A percentile compares a stretch with the other conserved stretches of the same genome.
These are phyloP conservation scores for Penicillium dipodomyicola DNA, from an alignment of 495 filamentous ascomycete genomes.

Conservation along the genomic window DNA sequence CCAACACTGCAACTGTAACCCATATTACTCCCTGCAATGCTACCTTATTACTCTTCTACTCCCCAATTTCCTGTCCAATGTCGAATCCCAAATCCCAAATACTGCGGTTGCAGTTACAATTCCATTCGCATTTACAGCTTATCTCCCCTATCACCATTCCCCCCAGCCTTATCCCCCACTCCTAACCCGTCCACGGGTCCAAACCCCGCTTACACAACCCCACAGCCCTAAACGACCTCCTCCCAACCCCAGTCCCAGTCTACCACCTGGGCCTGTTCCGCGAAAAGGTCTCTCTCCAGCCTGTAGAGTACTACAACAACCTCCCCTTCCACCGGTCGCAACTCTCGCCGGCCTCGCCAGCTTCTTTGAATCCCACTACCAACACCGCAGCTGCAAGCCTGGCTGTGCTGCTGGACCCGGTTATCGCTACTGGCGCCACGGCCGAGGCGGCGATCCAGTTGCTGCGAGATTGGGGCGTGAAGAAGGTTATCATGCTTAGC, in stretches of 20 bases:
- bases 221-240: constrained; percentile 74
- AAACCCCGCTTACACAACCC: constrained; percentile 11
- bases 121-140: background rate
- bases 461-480: constrained; percentile 84
- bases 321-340: constrained; percentile 67
- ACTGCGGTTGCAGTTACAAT: background rate
- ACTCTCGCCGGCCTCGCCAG: constrained; percentile 29
- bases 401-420: constrained; percentile 83
- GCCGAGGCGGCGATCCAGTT: constrained; percentile 86
- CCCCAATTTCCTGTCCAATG: no score
- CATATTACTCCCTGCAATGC: background rate
- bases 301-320: constrained; percentile 98
- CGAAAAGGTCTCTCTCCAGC: constrained; percentile 76
- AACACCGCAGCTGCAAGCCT: constrained; percentile 53
- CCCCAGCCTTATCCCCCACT: background rate
- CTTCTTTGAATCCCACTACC: constrained; percentile 31
- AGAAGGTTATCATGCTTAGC: constrained; percentile 73
- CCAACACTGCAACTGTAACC: background rate
- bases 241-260: constrained; percentile 76
- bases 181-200: background rate
- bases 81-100: background rate
- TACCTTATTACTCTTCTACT: background rate
- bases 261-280: constrained; percentile 94
- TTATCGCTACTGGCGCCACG: constrained; percentile 92
- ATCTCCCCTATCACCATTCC: background rate